phyloP scores from a whole-genome alignment of 768 basidiomycete genomes.

The Panus rudis region DNA sequence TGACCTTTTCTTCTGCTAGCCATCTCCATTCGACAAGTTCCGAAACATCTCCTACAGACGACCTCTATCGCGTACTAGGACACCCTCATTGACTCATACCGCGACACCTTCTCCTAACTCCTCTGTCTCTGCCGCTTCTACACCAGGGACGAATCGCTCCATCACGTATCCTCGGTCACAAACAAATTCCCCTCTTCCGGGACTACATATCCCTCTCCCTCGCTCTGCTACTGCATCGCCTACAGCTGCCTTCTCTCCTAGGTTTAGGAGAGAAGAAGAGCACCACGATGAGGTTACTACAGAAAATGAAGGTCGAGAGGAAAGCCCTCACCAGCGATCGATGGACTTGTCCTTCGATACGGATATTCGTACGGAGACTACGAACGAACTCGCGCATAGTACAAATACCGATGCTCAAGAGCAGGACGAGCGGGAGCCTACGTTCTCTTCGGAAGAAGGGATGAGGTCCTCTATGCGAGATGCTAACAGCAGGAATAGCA shows the following conservation, averaged over 20 bases:
- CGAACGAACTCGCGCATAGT: background rate
- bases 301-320: no score
- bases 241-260: background rate
- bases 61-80: slow-evolving; percentile 25
- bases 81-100: slow-evolving; percentile 27
- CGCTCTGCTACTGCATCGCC: slow-evolving; percentile 22
- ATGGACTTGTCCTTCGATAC: slow-evolving; percentile 5
- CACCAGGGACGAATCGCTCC: slow-evolving; percentile 42
- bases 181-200: slow-evolving; percentile 36
- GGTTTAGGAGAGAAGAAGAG: background rate
- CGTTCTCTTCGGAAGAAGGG: slow-evolving; percentile 62
- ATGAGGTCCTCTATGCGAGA: slow-evolving; percentile 9
- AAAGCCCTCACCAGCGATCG: slow-evolving; percentile 1
- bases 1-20: slow-evolving; percentile 8
- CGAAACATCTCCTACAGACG: slow-evolving; percentile 23
- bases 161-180: slow-evolving; percentile 28
- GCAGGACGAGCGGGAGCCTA: slow-evolving; percentile 40
- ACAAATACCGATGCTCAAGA: no score
- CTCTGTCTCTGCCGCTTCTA: slow-evolving; percentile 22
- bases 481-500: background rate
- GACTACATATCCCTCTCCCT: slow-evolving; percentile 38
- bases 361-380: slow-evolving; percentile 2
- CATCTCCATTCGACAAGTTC: slow-evolving; percentile 21
- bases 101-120: slow-evolving; percentile 24
- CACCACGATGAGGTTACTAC: background rate